These are phyloP conservation scores for Chloris gayana DNA, from an alignment of 176 grass and related monocot genomes.

Conservation along the genomic window DNA sequence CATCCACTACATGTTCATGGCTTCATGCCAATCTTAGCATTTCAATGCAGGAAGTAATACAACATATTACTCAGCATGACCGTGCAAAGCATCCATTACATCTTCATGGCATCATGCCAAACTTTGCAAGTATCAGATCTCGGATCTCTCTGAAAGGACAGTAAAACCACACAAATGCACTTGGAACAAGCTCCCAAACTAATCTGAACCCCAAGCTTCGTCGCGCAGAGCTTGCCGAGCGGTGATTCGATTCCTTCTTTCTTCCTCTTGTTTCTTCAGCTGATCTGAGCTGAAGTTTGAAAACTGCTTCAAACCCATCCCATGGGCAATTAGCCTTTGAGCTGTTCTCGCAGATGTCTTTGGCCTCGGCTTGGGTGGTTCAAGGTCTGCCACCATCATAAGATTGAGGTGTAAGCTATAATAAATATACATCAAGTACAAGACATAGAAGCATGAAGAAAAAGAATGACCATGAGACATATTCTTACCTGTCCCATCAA, in stretches of 20 bases:
- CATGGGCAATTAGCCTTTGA: slow-evolving; percentile 81
- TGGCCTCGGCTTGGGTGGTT: slow-evolving; percentile 76
- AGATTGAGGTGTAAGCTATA: not conserved
- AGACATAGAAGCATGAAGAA: not conserved
- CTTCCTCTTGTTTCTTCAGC: slow-evolving; percentile 77
- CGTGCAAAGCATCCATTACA: too few relatives aligned
- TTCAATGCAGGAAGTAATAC: too few relatives aligned
- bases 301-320: slow-evolving; percentile 70
- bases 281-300: slow-evolving; percentile 48
- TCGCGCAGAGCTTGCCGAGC: slow-evolving; percentile 66
- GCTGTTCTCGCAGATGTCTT: slow-evolving; percentile 84
- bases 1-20: not conserved
- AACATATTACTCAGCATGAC: too few relatives aligned
- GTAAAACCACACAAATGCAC: not conserved
- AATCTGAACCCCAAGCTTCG: slow-evolving; percentile 86
- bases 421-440: not conserved
- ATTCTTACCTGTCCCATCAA: slow-evolving; percentile 61
- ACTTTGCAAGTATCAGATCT: too few relatives aligned
- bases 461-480: slow-evolving; percentile 13
- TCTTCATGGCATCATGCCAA: not conserved
- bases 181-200: not conserved
- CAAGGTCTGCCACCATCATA: slow-evolving; percentile 57
- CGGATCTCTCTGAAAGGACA: not conserved
- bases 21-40: too few relatives aligned
- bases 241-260: slow-evolving; percentile 65